Base-by-base conservation (phyloP, 306 rosid genomes). In the Biancaea sappan region DNA sequence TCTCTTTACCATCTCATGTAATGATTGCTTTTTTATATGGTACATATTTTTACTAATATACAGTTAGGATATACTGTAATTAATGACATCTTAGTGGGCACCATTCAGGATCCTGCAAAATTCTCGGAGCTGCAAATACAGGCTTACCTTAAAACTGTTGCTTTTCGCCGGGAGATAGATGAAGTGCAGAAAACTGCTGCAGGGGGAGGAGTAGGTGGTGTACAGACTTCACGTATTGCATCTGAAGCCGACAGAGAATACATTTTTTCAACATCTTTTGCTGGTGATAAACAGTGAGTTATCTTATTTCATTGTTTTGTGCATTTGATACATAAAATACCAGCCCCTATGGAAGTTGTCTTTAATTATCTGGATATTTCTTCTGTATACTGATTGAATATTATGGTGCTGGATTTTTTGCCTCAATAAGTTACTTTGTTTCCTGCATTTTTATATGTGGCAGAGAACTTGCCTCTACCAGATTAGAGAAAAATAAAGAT, bases 61-160 rank as follows among this genome's bases (percentile, higher is more conserved):
- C 37, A 28, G 14, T 52, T 71, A 44, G 60, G 52, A 26, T 3
- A 15, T 34, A 16, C 18, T 59, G 52, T 32, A 18, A 66, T 37
- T 78, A 53, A 63, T 47, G 56, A 29, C 71, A 73, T 76, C 79
- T 88, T 48, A 46, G 14, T 75, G 79, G 79, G 73, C 77, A 76
- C 48, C 56, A 79, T 83, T 77, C 79, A 93, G 98, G 97, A 94
- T 62, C 98, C 98, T 60, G 78, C 78, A 66, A 91, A 91, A 81
- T 94, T 94, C 74, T 94, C 98, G 16, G 98, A 94, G 91, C 86
- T 94, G 75, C 98, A 94, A 86, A 91, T 94, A 79, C 89, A 91
- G 72, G 88, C 98, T 62, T 94, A 94, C 79, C 97, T 94, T 71
- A 94, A 94, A 85, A 89, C 97, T 79, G 98, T 94, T 79, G 89